Base-by-base conservation (phyloP, 257 asterid genomes). In the Solanum arcanum region DNA sequence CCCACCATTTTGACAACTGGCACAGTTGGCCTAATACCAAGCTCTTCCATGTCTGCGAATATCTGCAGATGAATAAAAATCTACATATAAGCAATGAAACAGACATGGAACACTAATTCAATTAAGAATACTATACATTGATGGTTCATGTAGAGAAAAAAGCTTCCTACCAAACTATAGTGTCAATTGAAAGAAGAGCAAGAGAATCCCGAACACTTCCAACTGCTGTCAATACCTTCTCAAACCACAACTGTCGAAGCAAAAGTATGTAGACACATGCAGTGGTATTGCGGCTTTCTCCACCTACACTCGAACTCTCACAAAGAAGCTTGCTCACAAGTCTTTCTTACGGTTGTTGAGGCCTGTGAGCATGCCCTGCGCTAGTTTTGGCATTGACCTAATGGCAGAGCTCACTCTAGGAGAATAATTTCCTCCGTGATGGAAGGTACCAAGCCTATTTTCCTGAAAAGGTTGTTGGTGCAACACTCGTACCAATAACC, bases 41-140 rank as follows among this genome's bases (percentile, higher is more conserved):
- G 99, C 94, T 95, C 99, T 91, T 97, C 98, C 99, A 95, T 95
- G 92, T 95, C 98, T 70, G 98, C 99, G 78, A 95, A 97, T 93
- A 93, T 88, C 98, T 96, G 89, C 83, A 92, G 62, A 74, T 33
- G 85, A 75, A 87, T 15, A 9, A 7, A 85, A 66, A 25, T 14
- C 21, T 12, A 68, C 12, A 33, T 56, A 74, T 87, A 14, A 83
- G 73, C 69, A 83, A 81, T 20, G 64, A 11, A 78, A 46, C 18
- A 47, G 44, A 47, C 18, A 27, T 31, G 14, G 16, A 4, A 47
- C 68, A 80, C 1, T 80, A 78, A 9, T 25, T 78, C 66, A 46
- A 46, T 46, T 27, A 47, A 47, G 85, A 80, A 80, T 47, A 47
- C 44, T 5, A 80, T 18, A 29, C 3, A 80, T 29, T 80, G 68